Conservation (phyloP, 2,329 filamentous ascomycete genomes). For the Exophiala alcalophila region DNA sequence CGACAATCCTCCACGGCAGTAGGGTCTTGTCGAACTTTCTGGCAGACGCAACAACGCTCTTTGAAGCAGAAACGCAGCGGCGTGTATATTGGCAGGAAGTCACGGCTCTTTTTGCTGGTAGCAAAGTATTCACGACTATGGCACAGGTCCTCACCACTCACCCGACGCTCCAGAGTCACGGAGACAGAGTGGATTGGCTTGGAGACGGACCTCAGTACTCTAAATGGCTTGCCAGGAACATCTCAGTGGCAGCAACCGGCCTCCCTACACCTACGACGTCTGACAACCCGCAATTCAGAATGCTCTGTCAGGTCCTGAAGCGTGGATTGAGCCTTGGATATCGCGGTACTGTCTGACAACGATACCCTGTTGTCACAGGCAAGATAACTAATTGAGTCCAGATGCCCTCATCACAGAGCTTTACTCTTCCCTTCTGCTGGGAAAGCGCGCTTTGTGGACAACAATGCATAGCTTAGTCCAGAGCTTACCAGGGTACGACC, state of each 20-base stretch:
- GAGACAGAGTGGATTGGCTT: conserved; percentile 54
- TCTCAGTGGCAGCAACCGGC: conserved; percentile 46
- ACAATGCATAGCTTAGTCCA: conserved; percentile 41
- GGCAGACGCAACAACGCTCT: conserved; percentile 40
- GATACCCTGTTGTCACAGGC: neutral
- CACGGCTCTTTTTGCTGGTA: conserved; percentile 57
- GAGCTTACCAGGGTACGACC: conserved; percentile 48
- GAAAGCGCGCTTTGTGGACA: conserved; percentile 31
- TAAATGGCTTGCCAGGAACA: conserved; percentile 67
- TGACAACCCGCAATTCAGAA: conserved; percentile 33
- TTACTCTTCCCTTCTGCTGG: conserved; percentile 39
- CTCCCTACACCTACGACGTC: conserved; percentile 39
- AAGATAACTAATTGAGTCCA: conserved; percentile 26
- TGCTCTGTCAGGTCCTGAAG: conserved; percentile 47
- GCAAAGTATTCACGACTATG: conserved; percentile 56
- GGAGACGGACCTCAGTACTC: conserved; percentile 63
- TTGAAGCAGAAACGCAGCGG: conserved; percentile 35
- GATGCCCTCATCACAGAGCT: conserved; percentile 42
- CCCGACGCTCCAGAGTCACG: conserved; percentile 31
- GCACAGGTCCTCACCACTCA: conserved; percentile 53
- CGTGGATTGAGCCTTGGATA: conserved; percentile 71
- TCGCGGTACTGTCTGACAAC: conserved; percentile 50
- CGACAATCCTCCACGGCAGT: conserved; percentile 32
- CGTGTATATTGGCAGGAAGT: conserved; percentile 62
- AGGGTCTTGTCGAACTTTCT: conserved; percentile 19